Evolutionary conservation across 2,329 filamentous ascomycete species (phyloP).

Genomic region (Diaporthe vaccinii): DNA sequence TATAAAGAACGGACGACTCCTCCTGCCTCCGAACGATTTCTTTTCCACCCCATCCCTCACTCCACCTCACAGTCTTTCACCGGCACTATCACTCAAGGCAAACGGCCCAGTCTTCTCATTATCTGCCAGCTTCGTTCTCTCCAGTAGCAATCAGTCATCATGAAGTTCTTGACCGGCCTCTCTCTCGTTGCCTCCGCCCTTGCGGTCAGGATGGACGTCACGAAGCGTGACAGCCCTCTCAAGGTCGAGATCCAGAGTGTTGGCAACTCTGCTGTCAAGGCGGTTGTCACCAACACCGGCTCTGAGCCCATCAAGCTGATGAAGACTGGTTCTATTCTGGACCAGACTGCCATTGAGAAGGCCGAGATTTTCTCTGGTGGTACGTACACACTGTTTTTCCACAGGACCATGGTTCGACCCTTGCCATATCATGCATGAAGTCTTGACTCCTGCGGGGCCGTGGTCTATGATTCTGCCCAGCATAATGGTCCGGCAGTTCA

Average conservation of each 20-base stretch:
- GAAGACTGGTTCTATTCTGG: conserved; percentile 67
- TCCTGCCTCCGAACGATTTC: accelerated
- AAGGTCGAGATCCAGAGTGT: conserved; percentile 61
- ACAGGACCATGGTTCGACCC: background rate
- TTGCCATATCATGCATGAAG: background rate
- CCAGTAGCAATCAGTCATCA: conserved; percentile 44
- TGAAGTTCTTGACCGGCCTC: conserved; percentile 56
- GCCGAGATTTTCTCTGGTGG: conserved; percentile 62
- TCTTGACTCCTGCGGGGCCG: background rate
- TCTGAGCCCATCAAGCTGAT: conserved; percentile 63
- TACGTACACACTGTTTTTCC: conserved; percentile 47
- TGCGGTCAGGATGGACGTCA: conserved; percentile 40
- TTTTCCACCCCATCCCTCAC: background rate
- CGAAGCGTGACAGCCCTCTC: conserved; percentile 55
- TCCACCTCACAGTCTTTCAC: conserved; percentile 1
- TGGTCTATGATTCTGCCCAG: conserved; percentile 18
- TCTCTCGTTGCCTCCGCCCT: conserved; percentile 52
- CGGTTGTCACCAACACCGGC: conserved; percentile 67
- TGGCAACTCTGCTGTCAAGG: conserved; percentile 67
- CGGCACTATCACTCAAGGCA: conserved; percentile 1
- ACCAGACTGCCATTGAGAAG: conserved; percentile 66
- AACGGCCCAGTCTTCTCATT: background rate
- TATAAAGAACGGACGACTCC: conserved; percentile 3
- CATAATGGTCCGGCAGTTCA: background rate
- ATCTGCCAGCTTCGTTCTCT: background rate